Evolutionary conservation across 768 basidiomycete species (phyloP), one percentile per base, ranked within the genome.

Genomic region (Trametes gibbosa): DNA sequence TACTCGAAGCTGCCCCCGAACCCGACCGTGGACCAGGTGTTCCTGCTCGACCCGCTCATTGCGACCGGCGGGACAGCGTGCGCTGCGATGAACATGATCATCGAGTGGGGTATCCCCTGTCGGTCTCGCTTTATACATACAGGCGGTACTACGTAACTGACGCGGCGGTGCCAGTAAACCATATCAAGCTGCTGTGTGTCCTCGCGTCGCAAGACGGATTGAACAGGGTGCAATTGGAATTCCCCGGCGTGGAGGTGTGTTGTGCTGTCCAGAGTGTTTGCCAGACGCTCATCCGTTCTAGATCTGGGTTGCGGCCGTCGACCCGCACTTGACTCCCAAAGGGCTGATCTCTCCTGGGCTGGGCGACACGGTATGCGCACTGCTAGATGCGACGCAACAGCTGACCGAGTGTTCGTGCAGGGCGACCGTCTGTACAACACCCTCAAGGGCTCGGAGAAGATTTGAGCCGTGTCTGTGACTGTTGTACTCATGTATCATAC

Each of bases 51-150:
- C 65, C 96, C 96, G 17, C 75, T 98, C 32, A 87, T 98, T 66
- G 96, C 96, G 0, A 98, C 96, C 2, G 96, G 95, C 51, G 91
- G 93, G 12, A 98, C 96, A 4, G 93, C 91, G 2, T 81, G 82
- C 62, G 95, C 96, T 17, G 95, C 95, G 9, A 71, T 98, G 55
- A 68, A 81, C 50, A 98, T 97, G 92, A 80, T 96, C 52, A 66
- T 79, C 1, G 92, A 92, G 53, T 92, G 90, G 91, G 90, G 91
- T 27, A 79, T 92, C 65, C 78, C 86, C 16, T 58, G 91, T 90
- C 64, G 62, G 81, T 59, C 4, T 21, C 16, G 0, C 23, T 16
- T 5, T 45, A 68, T 25, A 17, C 29, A 10, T 32, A 10, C 5
- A 32, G 4, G 10, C 10, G 10, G 10, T 32, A 32, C n/a, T 32